A percentile compares a stretch with the other conserved stretches of the same genome.
phyloP scores from a whole-genome alignment of 2,329 filamentous ascomycete species.

The Monosporascus sp. region DNA sequence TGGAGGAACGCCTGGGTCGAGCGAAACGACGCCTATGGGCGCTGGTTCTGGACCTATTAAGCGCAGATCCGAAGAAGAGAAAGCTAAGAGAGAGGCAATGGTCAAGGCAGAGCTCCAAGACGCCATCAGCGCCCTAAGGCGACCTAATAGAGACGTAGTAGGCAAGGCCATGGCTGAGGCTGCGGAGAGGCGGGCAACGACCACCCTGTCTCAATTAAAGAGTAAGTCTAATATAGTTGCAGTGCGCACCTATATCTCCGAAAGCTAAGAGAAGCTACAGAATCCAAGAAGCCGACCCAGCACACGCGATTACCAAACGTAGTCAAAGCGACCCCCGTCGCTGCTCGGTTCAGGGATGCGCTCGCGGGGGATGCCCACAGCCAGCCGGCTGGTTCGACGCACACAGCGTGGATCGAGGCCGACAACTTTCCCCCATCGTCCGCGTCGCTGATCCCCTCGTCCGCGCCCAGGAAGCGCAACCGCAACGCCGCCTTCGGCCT shows the following conservation, averaged over 20 bases:
- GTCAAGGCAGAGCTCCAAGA: conserved; percentile 67
- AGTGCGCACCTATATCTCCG: background rate
- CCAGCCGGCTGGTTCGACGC: conserved; percentile 22
- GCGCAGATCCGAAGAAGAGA: conserved; percentile 47
- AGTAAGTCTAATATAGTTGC: conserved; percentile 37
- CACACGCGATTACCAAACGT: conserved; percentile 32
- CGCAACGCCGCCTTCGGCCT: conserved; percentile 27
- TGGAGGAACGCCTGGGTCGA: conserved; percentile 33
- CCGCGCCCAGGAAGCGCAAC: conserved; percentile 28
- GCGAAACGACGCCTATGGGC: conserved; percentile 35
- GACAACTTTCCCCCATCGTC: conserved; percentile 29
- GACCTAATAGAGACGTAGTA: conserved; percentile 67
- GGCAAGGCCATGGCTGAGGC: conserved; percentile 63
- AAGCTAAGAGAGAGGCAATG: conserved; percentile 58
- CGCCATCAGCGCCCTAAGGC: conserved; percentile 68
- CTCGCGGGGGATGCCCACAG: conserved; percentile 22
- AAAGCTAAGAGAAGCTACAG: conserved; percentile 31
- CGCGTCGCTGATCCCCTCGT: conserved; percentile 35
- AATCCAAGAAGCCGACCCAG: conserved; percentile 46
- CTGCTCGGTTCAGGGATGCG: conserved; percentile 48
- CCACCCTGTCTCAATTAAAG: conserved; percentile 37
- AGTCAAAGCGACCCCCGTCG: conserved; percentile 54
- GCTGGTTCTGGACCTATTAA: conserved; percentile 38
- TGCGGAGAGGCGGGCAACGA: conserved; percentile 53
- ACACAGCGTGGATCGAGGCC: conserved; percentile 10